Evolutionary conservation across 495 filamentous ascomycete genomes (phyloP).

Genomic region (Alectoria sarmentosa): DNA sequence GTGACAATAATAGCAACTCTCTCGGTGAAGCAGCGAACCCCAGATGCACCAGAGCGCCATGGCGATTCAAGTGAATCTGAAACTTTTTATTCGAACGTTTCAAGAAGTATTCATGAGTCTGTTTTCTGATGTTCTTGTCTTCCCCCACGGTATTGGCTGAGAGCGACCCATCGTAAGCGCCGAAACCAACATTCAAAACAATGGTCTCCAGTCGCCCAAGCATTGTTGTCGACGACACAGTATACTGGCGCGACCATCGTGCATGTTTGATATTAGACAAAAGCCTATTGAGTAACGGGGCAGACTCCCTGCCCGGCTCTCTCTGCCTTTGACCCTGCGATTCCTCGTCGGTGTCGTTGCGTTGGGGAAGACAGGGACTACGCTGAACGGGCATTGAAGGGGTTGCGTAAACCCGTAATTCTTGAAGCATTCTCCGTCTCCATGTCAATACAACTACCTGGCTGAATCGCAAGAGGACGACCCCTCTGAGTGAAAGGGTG

Average conservation of each 20-base stretch:
- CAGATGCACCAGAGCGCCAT: constrained; percentile 21
- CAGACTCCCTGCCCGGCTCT: not conserved
- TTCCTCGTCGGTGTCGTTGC: too few relatives aligned
- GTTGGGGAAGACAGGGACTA: not conserved
- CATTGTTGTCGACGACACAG: constrained; percentile 1
- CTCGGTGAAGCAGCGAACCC: constrained; percentile 5
- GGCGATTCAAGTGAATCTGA: constrained; percentile 17
- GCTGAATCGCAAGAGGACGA: constrained; percentile 9
- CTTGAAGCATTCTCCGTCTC: not conserved
- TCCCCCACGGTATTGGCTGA: constrained; percentile 14
- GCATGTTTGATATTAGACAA: not conserved
- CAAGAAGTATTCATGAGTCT: constrained; percentile 1
- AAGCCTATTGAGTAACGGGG: not conserved
- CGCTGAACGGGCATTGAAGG: not conserved
- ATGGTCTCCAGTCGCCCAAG: constrained; percentile 9
- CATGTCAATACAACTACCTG: not conserved
- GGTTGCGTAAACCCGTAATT: not conserved
- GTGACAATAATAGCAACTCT: constrained; percentile 24
- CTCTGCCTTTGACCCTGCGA: not conserved
- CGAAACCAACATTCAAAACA: constrained; percentile 3
- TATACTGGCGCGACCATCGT: constrained; percentile 3
- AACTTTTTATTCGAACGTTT: constrained; percentile 23
- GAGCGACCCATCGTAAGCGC: constrained; percentile 14
- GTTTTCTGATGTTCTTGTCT: constrained; percentile 14
- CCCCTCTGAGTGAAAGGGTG: not conserved